Conservation (phyloP, 345 rosid genomes). For the Erodium maritimum region DNA sequence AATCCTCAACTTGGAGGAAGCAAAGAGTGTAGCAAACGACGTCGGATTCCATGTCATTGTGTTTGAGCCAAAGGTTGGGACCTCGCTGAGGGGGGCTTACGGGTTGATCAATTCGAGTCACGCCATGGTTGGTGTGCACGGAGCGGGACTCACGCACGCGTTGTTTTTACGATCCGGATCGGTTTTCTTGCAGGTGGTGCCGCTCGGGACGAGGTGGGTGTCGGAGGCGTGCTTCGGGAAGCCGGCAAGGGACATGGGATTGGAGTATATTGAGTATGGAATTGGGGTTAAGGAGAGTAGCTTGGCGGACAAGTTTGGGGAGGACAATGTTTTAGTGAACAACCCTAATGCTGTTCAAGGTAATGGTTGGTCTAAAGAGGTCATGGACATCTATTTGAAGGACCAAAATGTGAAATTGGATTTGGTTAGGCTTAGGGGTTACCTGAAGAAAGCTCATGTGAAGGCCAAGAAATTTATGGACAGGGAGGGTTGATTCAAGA, state of each 20-base stretch:
- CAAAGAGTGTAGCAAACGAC: slow-evolving; percentile 2
- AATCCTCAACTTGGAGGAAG: slow-evolving; percentile 14
- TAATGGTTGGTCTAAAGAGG: slow-evolving; percentile 4
- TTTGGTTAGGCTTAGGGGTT: slow-evolving; percentile 3
- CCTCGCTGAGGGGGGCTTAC: slow-evolving; percentile 10
- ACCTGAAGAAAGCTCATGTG: slow-evolving; percentile 6
- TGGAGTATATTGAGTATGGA: slow-evolving; percentile 22
- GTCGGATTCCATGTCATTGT: slow-evolving; percentile 18
- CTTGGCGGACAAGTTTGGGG: slow-evolving; percentile 17
- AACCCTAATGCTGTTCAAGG: slow-evolving; percentile 14
- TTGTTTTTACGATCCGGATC: slow-evolving; percentile 16
- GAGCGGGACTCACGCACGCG: slow-evolving; percentile 25
- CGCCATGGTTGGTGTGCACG: slow-evolving; percentile 30
- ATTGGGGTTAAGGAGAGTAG: slow-evolving; percentile 21
- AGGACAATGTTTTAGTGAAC: slow-evolving; percentile 4
- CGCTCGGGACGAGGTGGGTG: slow-evolving; percentile 19
- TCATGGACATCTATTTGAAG: slow-evolving; percentile 16
- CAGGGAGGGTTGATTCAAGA: slow-evolving; percentile 1
- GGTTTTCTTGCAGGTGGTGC: slow-evolving; percentile 25
- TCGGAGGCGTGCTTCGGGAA: slow-evolving; percentile 12
- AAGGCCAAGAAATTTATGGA: slow-evolving; percentile 17
- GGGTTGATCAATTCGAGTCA: slow-evolving; percentile 19
- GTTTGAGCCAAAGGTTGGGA: slow-evolving; percentile 11
- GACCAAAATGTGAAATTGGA: slow-evolving; percentile 20
- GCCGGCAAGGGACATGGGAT: slow-evolving; percentile 20